Evolutionary conservation across 1,139 yeast species (phyloP).

Genomic region (Pichia sp.): DNA sequence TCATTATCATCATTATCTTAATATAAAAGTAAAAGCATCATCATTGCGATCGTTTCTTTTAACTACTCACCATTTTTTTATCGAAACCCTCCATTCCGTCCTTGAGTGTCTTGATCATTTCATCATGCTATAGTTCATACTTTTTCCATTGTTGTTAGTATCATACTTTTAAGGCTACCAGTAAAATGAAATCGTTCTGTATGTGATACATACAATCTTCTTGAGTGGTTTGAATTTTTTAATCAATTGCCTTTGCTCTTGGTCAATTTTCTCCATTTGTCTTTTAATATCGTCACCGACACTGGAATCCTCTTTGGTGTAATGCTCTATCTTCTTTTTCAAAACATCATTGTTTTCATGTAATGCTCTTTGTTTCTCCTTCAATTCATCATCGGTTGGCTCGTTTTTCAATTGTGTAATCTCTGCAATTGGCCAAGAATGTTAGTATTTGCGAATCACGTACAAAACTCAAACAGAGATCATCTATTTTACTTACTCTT

Average conservation of each 20-base stretch:
- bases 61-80: constrained; percentile 2
- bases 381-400: constrained; percentile 5
- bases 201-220: constrained; percentile 9
- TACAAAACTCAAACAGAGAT: not conserved
- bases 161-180: too few species aligned
- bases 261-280: not conserved
- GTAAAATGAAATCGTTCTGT: too few species aligned
- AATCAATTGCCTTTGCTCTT: not conserved
- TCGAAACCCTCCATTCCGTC: constrained; percentile 12
- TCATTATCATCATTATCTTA: not conserved
- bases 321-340: not conserved
- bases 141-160: constrained; percentile 5
- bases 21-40: not conserved
- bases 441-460: not conserved
- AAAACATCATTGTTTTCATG: not conserved
- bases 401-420: constrained; percentile 5
- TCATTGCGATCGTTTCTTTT: too few species aligned
- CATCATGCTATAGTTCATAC: constrained; percentile 2
- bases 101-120: constrained; percentile 6
- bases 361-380: not conserved
- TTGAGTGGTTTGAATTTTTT: constrained; percentile 7
- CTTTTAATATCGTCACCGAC: not conserved
- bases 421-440: not conserved
- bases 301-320: not conserved
- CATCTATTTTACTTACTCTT: constrained; percentile 8